A percentile compares a stretch with the other conserved stretches of the same genome.
These are phyloP conservation scores for Aspergillus thermomutatus DNA, from an alignment of 2,329 filamentous ascomycete species.

Conservation along the genomic window DNA sequence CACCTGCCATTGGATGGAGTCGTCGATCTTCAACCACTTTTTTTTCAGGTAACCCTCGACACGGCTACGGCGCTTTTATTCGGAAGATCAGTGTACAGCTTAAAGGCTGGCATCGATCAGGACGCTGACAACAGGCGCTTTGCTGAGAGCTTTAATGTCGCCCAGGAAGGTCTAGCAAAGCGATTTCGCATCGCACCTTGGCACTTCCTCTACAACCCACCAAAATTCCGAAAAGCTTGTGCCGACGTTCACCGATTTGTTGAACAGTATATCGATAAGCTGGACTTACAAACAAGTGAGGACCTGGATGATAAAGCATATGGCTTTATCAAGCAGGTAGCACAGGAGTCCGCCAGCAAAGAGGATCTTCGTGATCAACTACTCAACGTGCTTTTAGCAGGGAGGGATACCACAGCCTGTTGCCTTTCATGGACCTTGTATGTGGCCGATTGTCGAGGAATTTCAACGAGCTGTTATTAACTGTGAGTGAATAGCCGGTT, in stretches of 20 bases:
- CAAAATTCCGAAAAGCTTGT: not conserved
- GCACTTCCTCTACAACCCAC: not conserved
- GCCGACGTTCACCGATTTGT: not conserved
- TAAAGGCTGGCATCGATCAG: conserved; percentile 9
- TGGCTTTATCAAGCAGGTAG: not conserved
- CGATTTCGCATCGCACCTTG: not conserved
- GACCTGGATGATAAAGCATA: not conserved
- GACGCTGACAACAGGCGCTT: conserved; percentile 10
- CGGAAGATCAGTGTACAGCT: conserved; percentile 19
- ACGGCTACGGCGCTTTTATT: conserved; percentile 38
- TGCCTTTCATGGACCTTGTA: conserved; percentile 19
- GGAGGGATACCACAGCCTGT: conserved; percentile 24
- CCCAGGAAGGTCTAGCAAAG: conserved; percentile 12
- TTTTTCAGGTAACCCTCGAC: conserved; percentile 38
- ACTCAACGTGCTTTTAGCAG: conserved; percentile 22
- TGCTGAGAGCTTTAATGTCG: conserved; percentile 19
- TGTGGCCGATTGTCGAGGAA: not conserved
- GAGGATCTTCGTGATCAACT: conserved; percentile 17
- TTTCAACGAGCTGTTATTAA: not conserved
- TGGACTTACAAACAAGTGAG: not conserved
- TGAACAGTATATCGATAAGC: not conserved
- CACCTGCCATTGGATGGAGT: conserved; percentile 16
- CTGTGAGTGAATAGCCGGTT: not conserved
- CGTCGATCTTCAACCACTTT: conserved; percentile 33
- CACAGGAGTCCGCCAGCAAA: not conserved